A percentile compares a stretch with the other conserved stretches of the same genome.
Evolutionary conservation across 129 eudicot genomes (phyloP).

Genomic region (Centrapalus pauciflorus): DNA sequence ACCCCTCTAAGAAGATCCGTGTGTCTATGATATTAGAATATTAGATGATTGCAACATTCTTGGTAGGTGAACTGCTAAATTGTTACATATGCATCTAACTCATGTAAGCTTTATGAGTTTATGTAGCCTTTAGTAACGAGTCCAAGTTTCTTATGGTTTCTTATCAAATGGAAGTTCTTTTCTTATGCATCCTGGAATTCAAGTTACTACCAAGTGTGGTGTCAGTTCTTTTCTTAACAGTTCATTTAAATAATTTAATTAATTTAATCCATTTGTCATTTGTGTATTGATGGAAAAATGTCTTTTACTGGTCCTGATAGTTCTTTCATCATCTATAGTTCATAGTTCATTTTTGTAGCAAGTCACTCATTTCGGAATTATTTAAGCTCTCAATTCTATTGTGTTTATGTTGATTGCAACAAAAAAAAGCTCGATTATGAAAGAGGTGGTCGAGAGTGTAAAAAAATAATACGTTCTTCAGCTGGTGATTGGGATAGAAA

Average conservation of each 20-base stretch:
- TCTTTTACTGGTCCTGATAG: not conserved
- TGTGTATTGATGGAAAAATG: not conserved
- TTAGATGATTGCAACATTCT: too few species aligned
- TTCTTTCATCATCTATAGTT: not conserved
- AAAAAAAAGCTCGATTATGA: constrained; percentile 68
- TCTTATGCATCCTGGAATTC: not conserved
- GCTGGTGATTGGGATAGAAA: constrained; percentile 62
- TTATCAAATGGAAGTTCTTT: not conserved
- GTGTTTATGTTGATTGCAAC: constrained; percentile 7
- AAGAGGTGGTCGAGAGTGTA: constrained; percentile 45
- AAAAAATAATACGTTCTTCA: constrained; percentile 58
- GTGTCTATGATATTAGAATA: too few species aligned
- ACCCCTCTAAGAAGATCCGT: too few species aligned
- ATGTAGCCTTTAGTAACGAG: too few species aligned
- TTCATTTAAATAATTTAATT: not conserved
- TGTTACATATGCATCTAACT: too few species aligned
- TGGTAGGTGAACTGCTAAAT: too few species aligned
- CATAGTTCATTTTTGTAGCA: not conserved
- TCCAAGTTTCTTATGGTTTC: too few species aligned
- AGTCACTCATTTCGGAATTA: not conserved
- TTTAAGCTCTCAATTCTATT: not conserved
- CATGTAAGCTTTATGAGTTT: too few species aligned
- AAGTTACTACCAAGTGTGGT: not conserved
- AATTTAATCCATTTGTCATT: not conserved
- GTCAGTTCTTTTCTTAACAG: not conserved